Conservation (phyloP, 2,329 filamentous ascomycete genomes). For the Ascochyta pisi region DNA sequence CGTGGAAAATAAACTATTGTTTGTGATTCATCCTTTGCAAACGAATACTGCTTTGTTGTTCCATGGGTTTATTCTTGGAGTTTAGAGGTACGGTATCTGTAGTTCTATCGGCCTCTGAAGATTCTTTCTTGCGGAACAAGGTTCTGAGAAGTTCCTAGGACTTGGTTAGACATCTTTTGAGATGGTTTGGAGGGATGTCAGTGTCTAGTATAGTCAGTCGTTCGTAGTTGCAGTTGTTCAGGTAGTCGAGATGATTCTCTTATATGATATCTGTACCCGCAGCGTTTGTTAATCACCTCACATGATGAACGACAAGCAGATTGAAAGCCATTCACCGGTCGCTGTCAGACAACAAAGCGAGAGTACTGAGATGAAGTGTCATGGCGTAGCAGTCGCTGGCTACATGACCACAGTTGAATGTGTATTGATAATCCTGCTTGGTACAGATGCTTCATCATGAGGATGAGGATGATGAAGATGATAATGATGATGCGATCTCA, state of each 20-base stretch:
- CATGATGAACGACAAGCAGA: too few relatives aligned
- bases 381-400: too few relatives aligned
- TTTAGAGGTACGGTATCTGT: not conserved
- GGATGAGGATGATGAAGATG: too few relatives aligned
- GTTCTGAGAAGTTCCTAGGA: not conserved
- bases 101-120: not conserved
- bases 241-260: too few relatives aligned
- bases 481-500: too few relatives aligned
- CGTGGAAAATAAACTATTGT: not conserved
- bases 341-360: too few relatives aligned
- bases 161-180: not conserved
- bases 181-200: not conserved
- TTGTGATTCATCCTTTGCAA: not conserved
- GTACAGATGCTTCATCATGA: too few relatives aligned
- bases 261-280: not conserved
- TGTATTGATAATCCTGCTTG: too few relatives aligned
- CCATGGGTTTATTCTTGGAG: not conserved
- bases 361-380: too few relatives aligned
- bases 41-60: not conserved
- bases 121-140: not conserved
- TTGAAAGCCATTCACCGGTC: too few relatives aligned
- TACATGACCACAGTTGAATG: too few relatives aligned
- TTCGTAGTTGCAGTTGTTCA: not conserved
- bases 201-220: not conserved
- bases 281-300: not conserved